phyloP scores from a whole-genome alignment of 495 filamentous ascomycete genomes.

The Clavariopsis aquatica region DNA sequence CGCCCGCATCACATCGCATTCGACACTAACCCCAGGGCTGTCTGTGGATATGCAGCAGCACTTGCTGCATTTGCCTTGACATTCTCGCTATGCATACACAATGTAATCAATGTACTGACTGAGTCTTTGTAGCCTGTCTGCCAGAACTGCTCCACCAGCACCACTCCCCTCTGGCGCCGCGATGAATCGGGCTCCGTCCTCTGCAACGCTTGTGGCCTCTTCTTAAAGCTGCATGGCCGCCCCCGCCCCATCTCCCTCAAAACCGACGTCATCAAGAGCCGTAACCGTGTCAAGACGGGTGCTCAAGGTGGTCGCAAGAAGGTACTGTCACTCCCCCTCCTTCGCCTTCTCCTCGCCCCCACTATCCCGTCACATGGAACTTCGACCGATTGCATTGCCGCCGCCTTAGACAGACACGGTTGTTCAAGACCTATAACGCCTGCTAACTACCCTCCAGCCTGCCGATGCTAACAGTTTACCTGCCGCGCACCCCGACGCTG shows the following conservation, averaged over 20 bases:
- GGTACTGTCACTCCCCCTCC: constrained; percentile 49
- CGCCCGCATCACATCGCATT: too few species aligned
- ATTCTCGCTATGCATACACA: too few species aligned
- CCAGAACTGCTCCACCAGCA: constrained; percentile 94
- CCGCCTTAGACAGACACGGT: too few species aligned
- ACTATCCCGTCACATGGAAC: too few species aligned
- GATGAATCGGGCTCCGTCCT: constrained; percentile 97
- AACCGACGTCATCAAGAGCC: constrained; percentile 99
- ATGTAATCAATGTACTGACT: constrained; percentile 42
- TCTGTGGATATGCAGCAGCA: too few species aligned
- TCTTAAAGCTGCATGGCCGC: constrained; percentile 92
- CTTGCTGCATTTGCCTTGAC: too few species aligned
- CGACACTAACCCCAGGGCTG: too few species aligned
- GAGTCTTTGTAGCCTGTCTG: constrained; percentile 84
- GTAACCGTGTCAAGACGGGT: constrained; percentile 93
- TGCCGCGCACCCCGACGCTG: constrained; percentile 59
- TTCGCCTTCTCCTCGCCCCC: too few species aligned
- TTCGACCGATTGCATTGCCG: too few species aligned
- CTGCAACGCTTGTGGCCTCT: constrained; percentile 97
- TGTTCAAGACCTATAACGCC: too few species aligned
- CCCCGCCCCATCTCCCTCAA: constrained; percentile 94
- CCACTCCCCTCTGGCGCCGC: constrained; percentile 93
- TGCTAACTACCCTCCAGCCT: constrained; percentile 12
- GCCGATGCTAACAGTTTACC: constrained; percentile 53
- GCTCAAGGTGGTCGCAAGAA: constrained; percentile 87